Evolutionary conservation across 169 alveolate genomes (phyloP).

Genomic region (Besnoitia besnoiti): DNA sequence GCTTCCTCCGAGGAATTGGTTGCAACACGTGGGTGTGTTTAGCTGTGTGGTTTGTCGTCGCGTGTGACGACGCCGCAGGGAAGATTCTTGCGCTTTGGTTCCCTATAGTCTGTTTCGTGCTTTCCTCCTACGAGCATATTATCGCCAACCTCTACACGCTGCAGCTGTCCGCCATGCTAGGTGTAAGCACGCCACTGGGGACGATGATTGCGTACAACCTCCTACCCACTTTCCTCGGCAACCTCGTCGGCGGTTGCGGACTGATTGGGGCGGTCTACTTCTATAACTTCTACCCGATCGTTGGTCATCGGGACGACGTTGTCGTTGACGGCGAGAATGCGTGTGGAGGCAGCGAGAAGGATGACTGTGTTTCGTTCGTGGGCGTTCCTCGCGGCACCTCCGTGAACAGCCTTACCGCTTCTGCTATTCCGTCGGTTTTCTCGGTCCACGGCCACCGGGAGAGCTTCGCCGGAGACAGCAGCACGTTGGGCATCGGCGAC

Average conservation of each 20-base stretch:
- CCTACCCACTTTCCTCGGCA: slow-evolving; percentile 46
- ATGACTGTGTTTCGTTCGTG: background rate
- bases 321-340: background rate
- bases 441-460: background rate
- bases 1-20: slow-evolving; percentile 44
- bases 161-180: slow-evolving; percentile 28
- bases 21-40: slow-evolving; percentile 55
- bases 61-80: slow-evolving; percentile 52
- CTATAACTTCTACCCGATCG: slow-evolving; percentile 58
- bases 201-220: background rate
- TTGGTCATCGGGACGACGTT: background rate
- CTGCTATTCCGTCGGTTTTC: background rate
- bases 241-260: slow-evolving; percentile 56
- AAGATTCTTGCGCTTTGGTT: slow-evolving; percentile 48
- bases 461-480: background rate
- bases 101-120: slow-evolving; percentile 47
- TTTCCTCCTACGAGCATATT: slow-evolving; percentile 50
- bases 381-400: background rate
- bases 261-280: slow-evolving; percentile 52
- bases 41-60: slow-evolving; percentile 57
- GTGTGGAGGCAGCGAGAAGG: background rate
- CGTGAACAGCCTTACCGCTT: background rate
- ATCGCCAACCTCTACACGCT: slow-evolving; percentile 48
- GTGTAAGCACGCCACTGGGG: background rate
- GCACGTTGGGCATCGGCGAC: background rate